phyloP scores from a whole-genome alignment of 192 early-diverging fungal species.

The Backusella liffmaniae region DNA sequence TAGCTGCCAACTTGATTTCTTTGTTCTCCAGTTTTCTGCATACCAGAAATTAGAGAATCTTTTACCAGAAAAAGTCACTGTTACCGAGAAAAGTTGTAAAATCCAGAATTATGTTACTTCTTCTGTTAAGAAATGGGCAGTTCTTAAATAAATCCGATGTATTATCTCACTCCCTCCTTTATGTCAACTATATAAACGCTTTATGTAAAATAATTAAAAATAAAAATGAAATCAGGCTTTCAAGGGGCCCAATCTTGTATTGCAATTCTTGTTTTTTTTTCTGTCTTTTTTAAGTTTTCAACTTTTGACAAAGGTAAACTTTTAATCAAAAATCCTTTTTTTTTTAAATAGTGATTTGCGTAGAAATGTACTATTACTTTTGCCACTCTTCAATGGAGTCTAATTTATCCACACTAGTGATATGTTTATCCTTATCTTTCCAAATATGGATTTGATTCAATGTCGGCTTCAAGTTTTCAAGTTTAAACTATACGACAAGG shows the following conservation, averaged over 20 bases:
- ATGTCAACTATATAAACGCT: not conserved
- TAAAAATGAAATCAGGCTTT: not conserved
- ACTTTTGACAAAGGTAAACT: not conserved
- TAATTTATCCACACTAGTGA: not conserved
- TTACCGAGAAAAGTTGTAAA: constrained; percentile 14
- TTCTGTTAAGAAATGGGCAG: constrained; percentile 23
- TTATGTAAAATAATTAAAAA: constrained; percentile 4
- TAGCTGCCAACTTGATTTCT: constrained; percentile 37
- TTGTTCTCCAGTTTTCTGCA: constrained; percentile 22
- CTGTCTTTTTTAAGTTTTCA: not conserved
- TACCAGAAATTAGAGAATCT: constrained; percentile 7
- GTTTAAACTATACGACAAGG: no score
- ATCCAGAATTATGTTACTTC: constrained; percentile 23
- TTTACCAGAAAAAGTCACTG: constrained; percentile 18
- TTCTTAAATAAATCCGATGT: constrained; percentile 5
- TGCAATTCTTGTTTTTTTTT: not conserved
- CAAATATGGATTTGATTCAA: not conserved
- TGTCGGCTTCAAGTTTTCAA: not conserved
- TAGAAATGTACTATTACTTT: not conserved
- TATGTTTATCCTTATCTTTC: not conserved
- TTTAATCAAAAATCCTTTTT: no score
- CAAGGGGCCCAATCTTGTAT: not conserved
- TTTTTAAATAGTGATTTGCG: no score
- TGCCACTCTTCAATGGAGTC: not conserved
- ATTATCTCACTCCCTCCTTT: not conserved